A percentile compares a stretch with the other conserved stretches of the same genome.
Conservation (phyloP, 2,329 filamentous ascomycete species). For the Penicillium hesseltinei region DNA sequence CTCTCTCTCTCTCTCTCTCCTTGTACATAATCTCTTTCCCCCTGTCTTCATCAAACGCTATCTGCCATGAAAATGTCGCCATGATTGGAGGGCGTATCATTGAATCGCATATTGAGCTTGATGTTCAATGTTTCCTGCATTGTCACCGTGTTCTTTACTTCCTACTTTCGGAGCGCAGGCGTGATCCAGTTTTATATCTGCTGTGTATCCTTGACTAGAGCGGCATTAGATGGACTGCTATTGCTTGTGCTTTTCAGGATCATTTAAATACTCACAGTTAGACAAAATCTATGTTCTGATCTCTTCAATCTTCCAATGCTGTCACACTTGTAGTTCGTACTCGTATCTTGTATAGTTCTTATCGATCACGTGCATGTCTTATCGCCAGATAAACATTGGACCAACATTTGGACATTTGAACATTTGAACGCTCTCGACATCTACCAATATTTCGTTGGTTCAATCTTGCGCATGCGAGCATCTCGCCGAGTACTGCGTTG, state of each 20-base stretch:
- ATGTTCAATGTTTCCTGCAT: not conserved
- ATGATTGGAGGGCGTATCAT: constrained; percentile 19
- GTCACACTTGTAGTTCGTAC: not conserved
- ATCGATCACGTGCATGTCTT: not conserved
- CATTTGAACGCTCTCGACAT: not conserved
- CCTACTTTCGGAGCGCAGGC: not conserved
- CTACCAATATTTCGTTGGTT: constrained; percentile 1
- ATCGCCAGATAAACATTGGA: not conserved
- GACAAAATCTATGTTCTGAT: not conserved
- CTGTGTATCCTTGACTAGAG: not conserved
- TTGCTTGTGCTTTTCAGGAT: not conserved
- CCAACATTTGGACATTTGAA: not conserved
- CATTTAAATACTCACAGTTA: not conserved
- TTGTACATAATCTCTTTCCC: constrained; percentile 31
- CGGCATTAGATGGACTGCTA: not conserved
- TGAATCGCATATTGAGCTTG: constrained; percentile 21
- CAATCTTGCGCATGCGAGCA: constrained; percentile 34
- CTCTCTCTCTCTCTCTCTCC: constrained; percentile 17
- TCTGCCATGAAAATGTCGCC: constrained; percentile 17
- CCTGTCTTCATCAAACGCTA: constrained; percentile 9
- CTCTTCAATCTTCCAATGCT: not conserved
- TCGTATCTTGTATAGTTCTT: not conserved
- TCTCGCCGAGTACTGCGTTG: constrained; percentile 23
- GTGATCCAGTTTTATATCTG: not conserved
- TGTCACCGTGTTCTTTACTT: not conserved